phyloP scores from a whole-genome alignment of 352 stramenopile species.

The Phytophthora kernoviae region DNA sequence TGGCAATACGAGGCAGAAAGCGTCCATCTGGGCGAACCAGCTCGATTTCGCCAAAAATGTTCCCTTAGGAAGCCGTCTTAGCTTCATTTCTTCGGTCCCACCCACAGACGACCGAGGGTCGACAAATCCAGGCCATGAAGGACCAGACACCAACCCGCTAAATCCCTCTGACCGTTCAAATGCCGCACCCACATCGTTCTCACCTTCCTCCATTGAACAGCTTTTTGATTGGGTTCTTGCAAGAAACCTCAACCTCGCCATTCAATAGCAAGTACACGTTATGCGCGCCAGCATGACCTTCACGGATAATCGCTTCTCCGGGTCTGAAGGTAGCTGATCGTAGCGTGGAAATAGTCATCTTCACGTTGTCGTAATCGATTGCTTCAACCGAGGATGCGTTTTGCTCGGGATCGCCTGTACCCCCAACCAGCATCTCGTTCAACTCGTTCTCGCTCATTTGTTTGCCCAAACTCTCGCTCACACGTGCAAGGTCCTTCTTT shows the following conservation, averaged over 20 bases:
- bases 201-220: constrained; percentile 2
- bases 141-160: constrained; percentile 30
- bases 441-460: constrained; percentile 76
- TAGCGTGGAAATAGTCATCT: constrained; percentile 82
- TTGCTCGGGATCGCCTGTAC: constrained; percentile 75
- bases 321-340: constrained; percentile 68
- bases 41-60: constrained; percentile 86
- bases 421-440: constrained; percentile 84
- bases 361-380: constrained; percentile 81
- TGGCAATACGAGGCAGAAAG: constrained; percentile 74
- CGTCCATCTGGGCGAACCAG: constrained; percentile 70
- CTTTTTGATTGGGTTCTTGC: constrained; percentile 74
- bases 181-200: constrained; percentile 15
- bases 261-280: constrained; percentile 82
- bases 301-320: constrained; percentile 75
- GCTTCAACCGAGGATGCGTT: constrained; percentile 50
- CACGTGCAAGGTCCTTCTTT: constrained; percentile 72
- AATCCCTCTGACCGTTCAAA: constrained; percentile 39
- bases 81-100: constrained; percentile 54
- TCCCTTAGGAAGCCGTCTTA: constrained; percentile 66
- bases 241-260: constrained; percentile 79
- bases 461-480: constrained; percentile 74
- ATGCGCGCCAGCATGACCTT: constrained; percentile 69
- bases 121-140: constrained; percentile 30
- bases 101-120: constrained; percentile 17